Base-by-base conservation (phyloP, 345 rosid genomes). In the Eucalyptus pauciflora region DNA sequence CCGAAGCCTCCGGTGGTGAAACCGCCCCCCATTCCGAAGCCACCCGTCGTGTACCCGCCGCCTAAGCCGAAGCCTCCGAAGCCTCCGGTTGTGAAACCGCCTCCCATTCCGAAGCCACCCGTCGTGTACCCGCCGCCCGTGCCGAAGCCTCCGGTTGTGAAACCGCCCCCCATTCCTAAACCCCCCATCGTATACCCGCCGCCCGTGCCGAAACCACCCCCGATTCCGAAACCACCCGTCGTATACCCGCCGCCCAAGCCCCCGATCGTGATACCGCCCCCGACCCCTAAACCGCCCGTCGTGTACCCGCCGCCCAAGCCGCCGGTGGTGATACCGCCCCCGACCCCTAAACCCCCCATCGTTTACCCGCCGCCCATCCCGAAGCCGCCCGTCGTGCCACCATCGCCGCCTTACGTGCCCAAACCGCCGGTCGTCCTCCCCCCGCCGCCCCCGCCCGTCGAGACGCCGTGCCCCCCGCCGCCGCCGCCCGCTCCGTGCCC, bases 391-490 rank as follows among this genome's bases (percentile, higher is more conserved):
- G 88, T 87, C 8, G 37, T 52, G 16, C 80, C 81, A 17, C 88
- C 88, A 10, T 27, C 64, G 29, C 69, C 48, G 10, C 48, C 62
- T 54, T 51, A 29, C 88, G 64, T 29, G 46, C 46, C 87, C 54
- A 86, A 12, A n/a, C 87, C 51, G 17, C 90, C 89, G 13, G 58
- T 86, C 8, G 81, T 85, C 33, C 71, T 29, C 33, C 71, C 86
- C 17, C 94, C 91, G 4, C 81, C 87, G 6, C 91, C 93, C 25
- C 92, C 95, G 6, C 96, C 96, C 0, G 87, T 62, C 2, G 92
- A 90, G 41, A 90, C 81, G n/a, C 95, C 96, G 4, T 91, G 92
- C 95, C 95, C 94, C 94, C 94, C 96, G n/a, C 91, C 91, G 24
- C 89, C 96, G 5, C 91, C 94, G 10, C 92, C 91, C 2, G 64